These are phyloP conservation scores for Drechslera avenae DNA, from an alignment of 2,329 filamentous ascomycete species.

Conservation along the genomic window DNA sequence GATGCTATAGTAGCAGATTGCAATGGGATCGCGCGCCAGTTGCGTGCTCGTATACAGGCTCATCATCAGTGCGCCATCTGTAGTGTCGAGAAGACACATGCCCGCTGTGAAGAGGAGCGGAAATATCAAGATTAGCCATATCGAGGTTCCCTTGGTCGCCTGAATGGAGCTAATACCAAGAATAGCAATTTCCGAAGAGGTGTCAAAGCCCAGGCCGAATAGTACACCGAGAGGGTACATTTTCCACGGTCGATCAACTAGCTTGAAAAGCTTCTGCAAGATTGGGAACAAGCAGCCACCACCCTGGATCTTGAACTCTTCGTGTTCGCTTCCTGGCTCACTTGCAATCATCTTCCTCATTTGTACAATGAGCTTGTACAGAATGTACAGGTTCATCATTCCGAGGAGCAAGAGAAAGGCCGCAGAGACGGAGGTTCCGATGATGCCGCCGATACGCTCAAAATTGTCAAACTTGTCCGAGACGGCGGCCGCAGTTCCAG, in stretches of 20 bases:
- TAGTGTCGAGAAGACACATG: constrained; percentile 94
- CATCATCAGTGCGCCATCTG: constrained; percentile 94
- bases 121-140: constrained; percentile 94
- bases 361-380: constrained; percentile 75
- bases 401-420: constrained; percentile 82
- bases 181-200: constrained; percentile 89
- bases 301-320: constrained; percentile 72
- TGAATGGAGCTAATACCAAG: constrained; percentile 89
- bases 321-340: constrained; percentile 53
- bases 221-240: constrained; percentile 91
- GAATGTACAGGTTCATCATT: constrained; percentile 81
- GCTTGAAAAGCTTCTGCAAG: constrained; percentile 75
- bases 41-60: constrained; percentile 82
- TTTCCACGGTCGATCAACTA: constrained; percentile 82
- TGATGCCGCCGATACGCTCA: constrained; percentile 79
- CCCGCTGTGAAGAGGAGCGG: constrained; percentile 89
- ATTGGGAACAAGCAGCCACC: constrained; percentile 74
- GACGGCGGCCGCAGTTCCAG: constrained; percentile 84
- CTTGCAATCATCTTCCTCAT: constrained; percentile 65
- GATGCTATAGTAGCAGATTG: constrained; percentile 91
- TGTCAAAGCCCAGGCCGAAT: constrained; percentile 91
- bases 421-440: constrained; percentile 86
- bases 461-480: constrained; percentile 82
- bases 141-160: constrained; percentile 80
- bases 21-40: constrained; percentile 80